These are phyloP conservation scores for Fraxinus pennsylvanica DNA, from an alignment of 257 asterid species.

Conservation along the genomic window DNA sequence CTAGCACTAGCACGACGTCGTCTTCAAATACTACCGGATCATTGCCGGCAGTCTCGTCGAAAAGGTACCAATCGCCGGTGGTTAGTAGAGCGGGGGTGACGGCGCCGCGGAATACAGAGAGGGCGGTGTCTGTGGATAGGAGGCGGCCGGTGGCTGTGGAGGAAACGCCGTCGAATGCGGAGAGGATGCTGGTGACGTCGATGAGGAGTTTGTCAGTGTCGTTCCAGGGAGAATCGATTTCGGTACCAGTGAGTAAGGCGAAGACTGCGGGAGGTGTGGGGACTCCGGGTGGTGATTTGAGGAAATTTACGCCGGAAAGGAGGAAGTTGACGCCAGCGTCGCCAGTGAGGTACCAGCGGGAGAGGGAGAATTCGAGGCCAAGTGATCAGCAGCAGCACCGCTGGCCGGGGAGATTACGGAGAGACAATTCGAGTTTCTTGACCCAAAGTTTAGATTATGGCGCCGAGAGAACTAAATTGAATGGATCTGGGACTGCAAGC, in stretches of 20 bases:
- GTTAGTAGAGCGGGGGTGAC: constrained; percentile 30
- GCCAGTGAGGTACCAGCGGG: constrained; percentile 55
- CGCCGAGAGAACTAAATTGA: constrained; percentile 36
- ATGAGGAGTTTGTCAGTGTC: constrained; percentile 75
- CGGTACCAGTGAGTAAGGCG: constrained; percentile 53
- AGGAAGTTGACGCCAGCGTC: constrained; percentile 58
- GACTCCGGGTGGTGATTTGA: constrained; percentile 38
- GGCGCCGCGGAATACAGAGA: constrained; percentile 40
- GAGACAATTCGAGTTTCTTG: constrained; percentile 48
- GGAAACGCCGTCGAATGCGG: constrained; percentile 48
- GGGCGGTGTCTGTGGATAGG: constrained; percentile 57
- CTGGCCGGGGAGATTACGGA: constrained; percentile 85
- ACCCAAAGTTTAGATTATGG: constrained; percentile 73
- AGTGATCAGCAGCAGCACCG: constrained; percentile 60
- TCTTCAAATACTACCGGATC: constrained; percentile 59
- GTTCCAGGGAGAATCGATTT: constrained; percentile 77
- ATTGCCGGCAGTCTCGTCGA: constrained; percentile 35
- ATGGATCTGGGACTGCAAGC: constrained; percentile 50
- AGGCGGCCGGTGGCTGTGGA: constrained; percentile 33
- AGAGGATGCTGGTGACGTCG: constrained; percentile 56
- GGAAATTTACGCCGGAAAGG: constrained; percentile 78
- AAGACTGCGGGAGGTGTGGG: constrained; percentile 37
- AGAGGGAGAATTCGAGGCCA: constrained; percentile 53
- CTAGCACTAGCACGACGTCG: constrained; percentile 47
- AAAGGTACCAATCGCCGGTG: constrained; percentile 58